Evolutionary conservation across 805 yeast genomes (phyloP).

Genomic region (Metschnikowia koreensis): DNA sequence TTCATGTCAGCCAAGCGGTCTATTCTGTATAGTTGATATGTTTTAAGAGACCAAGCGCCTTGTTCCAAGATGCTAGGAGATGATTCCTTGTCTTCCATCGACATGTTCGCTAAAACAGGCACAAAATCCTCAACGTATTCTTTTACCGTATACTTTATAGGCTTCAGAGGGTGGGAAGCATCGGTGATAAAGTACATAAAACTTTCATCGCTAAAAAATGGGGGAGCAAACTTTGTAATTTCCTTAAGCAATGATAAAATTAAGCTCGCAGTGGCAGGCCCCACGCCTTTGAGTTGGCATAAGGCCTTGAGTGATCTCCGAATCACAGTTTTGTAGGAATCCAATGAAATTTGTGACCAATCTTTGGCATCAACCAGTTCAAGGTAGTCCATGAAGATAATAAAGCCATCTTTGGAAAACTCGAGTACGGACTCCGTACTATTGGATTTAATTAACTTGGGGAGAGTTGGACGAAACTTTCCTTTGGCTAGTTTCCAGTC

Average conservation of each 20-base stretch:
- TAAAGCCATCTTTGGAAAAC: conserved; percentile 29
- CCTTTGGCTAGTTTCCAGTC: conserved; percentile 48
- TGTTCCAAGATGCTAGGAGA: conserved; percentile 23
- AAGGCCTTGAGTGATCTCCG: conserved; percentile 28
- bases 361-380: conserved; percentile 1
- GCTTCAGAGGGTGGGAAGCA: conserved; percentile 20
- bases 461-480: conserved; percentile 45
- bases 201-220: conserved; percentile 51
- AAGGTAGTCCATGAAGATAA: conserved; percentile 10
- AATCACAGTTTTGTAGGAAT: conserved; percentile 20
- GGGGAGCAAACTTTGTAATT: conserved; percentile 31
- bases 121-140: conserved; percentile 42
- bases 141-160: conserved; percentile 41
- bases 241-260: conserved; percentile 34
- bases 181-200: conserved; percentile 35
- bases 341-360: conserved; percentile 7
- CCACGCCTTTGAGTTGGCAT: conserved; percentile 45
- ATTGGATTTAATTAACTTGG: conserved; percentile 41
- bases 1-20: conserved; percentile 26
- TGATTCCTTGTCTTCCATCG: background rate
- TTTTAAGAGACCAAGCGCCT: conserved; percentile 41
- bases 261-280: conserved; percentile 51
- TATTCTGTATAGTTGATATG: conserved; percentile 24
- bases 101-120: conserved; percentile 11
- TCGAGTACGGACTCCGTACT: conserved; percentile 26